A percentile compares a stretch with the other conserved stretches of the same genome.
These are phyloP conservation scores for Entomortierella beljakovae DNA, from an alignment of 192 early-diverging fungal genomes.

Conservation along the genomic window DNA sequence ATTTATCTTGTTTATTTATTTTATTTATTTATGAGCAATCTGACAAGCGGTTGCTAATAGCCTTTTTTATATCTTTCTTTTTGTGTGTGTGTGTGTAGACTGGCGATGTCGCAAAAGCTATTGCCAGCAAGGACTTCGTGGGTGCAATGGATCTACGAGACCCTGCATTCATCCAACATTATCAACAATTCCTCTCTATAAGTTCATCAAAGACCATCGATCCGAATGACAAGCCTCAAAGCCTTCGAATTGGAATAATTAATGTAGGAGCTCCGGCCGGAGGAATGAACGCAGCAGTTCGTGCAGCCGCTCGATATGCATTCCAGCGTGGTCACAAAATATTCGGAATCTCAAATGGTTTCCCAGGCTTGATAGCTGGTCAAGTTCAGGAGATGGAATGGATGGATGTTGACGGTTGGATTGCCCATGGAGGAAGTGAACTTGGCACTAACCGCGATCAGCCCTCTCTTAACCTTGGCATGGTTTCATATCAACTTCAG, in stretches of 20 bases:
- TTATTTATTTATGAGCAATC: background rate
- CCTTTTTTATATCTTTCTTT: background rate
- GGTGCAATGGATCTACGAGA: slow-evolving; percentile 92
- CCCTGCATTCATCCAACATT: slow-evolving; percentile 81
- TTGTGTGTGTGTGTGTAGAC: slow-evolving; percentile 62
- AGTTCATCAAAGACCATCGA: slow-evolving; percentile 43
- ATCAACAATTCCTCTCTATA: slow-evolving; percentile 71
- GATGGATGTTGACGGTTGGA: slow-evolving; percentile 92
- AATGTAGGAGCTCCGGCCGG: slow-evolving; percentile 97
- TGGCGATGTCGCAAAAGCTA: slow-evolving; percentile 86
- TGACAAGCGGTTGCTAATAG: background rate
- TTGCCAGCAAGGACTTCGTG: slow-evolving; percentile 84
- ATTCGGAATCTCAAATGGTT: slow-evolving; percentile 93
- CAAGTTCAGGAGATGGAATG: slow-evolving; percentile 83
- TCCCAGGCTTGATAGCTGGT: slow-evolving; percentile 87
- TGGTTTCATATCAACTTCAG: slow-evolving; percentile 92
- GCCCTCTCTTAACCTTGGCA: slow-evolving; percentile 85
- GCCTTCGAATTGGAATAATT: slow-evolving; percentile 89
- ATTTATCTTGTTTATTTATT: background rate
- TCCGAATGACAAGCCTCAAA: slow-evolving; percentile 26
- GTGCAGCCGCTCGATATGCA: slow-evolving; percentile 84
- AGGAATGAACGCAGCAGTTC: slow-evolving; percentile 97
- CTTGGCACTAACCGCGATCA: slow-evolving; percentile 96
- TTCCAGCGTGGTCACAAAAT: slow-evolving; percentile 90
- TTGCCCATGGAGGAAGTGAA: slow-evolving; percentile 90